Evolutionary conservation across 2,329 filamentous ascomycete genomes (phyloP), one percentile per base, ranked within the genome.

Genomic region (Aspergillus pseudotamarii): DNA sequence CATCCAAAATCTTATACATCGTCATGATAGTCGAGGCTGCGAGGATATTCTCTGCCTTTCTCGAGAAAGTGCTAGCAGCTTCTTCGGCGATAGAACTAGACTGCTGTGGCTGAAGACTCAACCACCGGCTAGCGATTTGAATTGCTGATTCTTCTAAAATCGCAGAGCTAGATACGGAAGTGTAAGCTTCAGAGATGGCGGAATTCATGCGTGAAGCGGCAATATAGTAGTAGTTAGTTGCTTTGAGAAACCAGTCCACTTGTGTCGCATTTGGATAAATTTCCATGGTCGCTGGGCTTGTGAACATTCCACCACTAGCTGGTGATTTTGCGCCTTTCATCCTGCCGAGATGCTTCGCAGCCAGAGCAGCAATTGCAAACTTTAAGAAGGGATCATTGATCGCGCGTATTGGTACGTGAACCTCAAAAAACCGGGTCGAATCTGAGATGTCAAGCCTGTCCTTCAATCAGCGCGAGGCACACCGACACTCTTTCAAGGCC

Each of bases 1-100:
- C 83, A 70, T 89, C 86, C n/a, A 90, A 73, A 46, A 89, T 84
- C 64, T 89, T 87, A 60, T 88, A 89, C 0, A 86, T 82, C 61
- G 85, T 88, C 1, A 90, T 76, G 1, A 90, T 87, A 0, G 85
- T 84, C 1, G 86, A 85, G 3, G 87, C 85, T 4, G 86, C 85
- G 10, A 89, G 77, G 9, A 88, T 77, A 53, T 89, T 85, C 66
- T 89, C 86, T 4, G 83, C 80, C 65, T 82, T 82, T 56, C 80
- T 80, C 41, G 79, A 69, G 41, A 78, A 64, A 61, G 65, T 45
- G n/a, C 61, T 60, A 12, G 66, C 61, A 30, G 61, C 32, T 30
- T 66, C 62, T 36, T 65, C 64, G 5, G 57, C 45, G 16, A 48
- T 55, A 2, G 58, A 28, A 11, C 60, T 32, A 12, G 58, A 43